Base-by-base conservation (phyloP, 305 asterid species). In the Solanum hybrid region DNA sequence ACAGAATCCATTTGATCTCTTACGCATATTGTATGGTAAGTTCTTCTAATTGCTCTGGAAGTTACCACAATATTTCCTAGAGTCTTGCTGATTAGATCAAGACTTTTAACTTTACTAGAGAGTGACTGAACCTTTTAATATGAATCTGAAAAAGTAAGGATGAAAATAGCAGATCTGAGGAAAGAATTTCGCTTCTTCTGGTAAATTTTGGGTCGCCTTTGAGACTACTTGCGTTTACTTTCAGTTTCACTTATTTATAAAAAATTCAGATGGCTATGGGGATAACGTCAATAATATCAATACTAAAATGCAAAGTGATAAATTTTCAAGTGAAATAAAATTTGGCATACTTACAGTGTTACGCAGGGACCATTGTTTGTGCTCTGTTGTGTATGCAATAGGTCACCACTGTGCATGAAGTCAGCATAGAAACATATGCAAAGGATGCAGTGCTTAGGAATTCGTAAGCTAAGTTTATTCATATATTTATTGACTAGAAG, bases 21-120 rank as follows among this genome's bases (percentile, higher is more conserved):
- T 94, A 5, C 94, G 93, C 78, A 89, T 91, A 71, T 81, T 94
- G 42, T 94, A 69, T 85, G 98, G 98, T 95, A 91, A 72, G 82
- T 75, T 86, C 31, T 78, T 85, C 26, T 60, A 80, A 51, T 79
- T 76, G 73, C 79, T 90, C 51, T 86, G 60, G 16, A 79, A 13
- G 64, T 37, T 24, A 37, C 82, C 72, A 56, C 46, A 51, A 29
- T 86, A 85, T 51, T 89, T 85, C 35, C 76, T 56, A 12, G 46
- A 56, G 22, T 22, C 14, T 29, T 84, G n/a, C 88, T 31, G 76
- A 60, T 32, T 60, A 56, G 42, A 56, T 56, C 51, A 85, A 85
- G n/a, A 34, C 22, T 56, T 56, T 85, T 85, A 31, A 22, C 77
- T 56, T 29, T 85, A 22, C 27, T 56, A 85, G 42, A 32, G 46